Evolutionary conservation across 2,329 filamentous ascomycete species (phyloP).

Genomic region (Colletotrichum chlorophyti): DNA sequence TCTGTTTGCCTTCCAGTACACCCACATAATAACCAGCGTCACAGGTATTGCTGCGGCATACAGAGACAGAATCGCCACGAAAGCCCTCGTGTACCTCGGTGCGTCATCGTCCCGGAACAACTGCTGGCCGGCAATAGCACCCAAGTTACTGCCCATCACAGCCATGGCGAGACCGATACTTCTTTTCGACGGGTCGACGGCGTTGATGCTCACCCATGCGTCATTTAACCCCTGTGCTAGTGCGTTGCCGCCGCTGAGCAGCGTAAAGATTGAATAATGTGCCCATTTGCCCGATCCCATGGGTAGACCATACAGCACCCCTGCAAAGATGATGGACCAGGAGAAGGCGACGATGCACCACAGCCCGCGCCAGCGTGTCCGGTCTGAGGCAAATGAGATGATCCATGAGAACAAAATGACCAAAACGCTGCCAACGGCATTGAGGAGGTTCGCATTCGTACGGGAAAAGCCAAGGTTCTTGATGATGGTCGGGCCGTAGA

Average conservation of each 20-base stretch:
- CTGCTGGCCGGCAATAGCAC: constrained; percentile 14
- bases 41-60: constrained; percentile 29
- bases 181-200: constrained; percentile 2
- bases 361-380: constrained; percentile 16
- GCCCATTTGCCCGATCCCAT: constrained; percentile 11
- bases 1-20: constrained; percentile 33
- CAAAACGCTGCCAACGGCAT: constrained; percentile 27
- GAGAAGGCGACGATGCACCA: constrained; percentile 23
- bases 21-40: constrained; percentile 29
- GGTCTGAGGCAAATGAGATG: constrained; percentile 26
- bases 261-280: constrained; percentile 23
- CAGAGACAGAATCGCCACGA: constrained; percentile 22
- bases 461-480: constrained; percentile 28
- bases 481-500: constrained; percentile 30
- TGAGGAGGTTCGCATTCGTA: constrained; percentile 31
- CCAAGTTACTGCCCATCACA: constrained; percentile 29
- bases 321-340: constrained; percentile 27
- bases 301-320: constrained; percentile 18
- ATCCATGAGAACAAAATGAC: constrained; percentile 15
- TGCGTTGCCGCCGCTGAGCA: constrained; percentile 26
- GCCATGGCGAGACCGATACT: constrained; percentile 28
- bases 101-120: constrained; percentile 25
- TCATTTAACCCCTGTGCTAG: constrained; percentile 23
- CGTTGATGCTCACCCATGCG: constrained; percentile 29
- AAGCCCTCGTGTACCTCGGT: constrained; percentile 22